These are phyloP conservation scores for Hyaloscypha hepaticicola DNA, from an alignment of 495 filamentous ascomycete species.

Conservation along the genomic window DNA sequence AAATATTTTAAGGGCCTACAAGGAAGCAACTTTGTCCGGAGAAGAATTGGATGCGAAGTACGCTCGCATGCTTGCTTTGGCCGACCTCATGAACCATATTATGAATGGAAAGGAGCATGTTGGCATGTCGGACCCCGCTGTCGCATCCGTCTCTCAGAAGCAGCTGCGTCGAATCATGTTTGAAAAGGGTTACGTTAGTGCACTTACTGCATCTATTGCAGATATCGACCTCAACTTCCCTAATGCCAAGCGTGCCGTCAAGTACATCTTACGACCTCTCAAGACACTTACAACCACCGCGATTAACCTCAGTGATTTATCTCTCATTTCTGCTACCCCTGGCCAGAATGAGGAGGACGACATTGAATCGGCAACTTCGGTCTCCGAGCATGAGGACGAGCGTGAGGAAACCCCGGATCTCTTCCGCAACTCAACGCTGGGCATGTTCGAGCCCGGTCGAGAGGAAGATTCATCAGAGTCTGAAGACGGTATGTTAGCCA, in stretches of 20 bases:
- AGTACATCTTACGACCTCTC: conserved; percentile 89
- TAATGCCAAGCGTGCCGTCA: conserved; percentile 86
- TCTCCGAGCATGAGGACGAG: conserved; percentile 82
- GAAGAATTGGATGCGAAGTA: conserved; percentile 88
- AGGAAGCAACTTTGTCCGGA: conserved; percentile 74
- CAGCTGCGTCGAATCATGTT: conserved; percentile 94
- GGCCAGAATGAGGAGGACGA: conserved; percentile 81
- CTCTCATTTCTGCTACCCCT: conserved; percentile 65
- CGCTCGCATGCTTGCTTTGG: conserved; percentile 75
- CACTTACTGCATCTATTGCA: conserved; percentile 86
- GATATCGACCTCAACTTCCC: conserved; percentile 97
- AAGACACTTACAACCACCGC: conserved; percentile 86
- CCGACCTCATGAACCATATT: conserved; percentile 92
- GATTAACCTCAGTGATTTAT: conserved; percentile 72
- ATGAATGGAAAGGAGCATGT: conserved; percentile 73
- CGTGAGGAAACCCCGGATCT: conserved; percentile 97
- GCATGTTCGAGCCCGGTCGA: conserved; percentile 85
- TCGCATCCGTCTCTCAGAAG: conserved; percentile 53
- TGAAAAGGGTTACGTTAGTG: conserved; percentile 89
- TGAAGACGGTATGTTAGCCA: conserved; percentile 49
- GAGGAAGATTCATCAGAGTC: conserved; percentile 73
- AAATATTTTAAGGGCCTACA: conserved; percentile 87
- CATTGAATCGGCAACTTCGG: conserved; percentile 83
- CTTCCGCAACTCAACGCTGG: conserved; percentile 92
- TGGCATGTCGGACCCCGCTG: conserved; percentile 36